Percentiles rank a stretch among this genome's conserved stretches.
phyloP scores from a whole-genome alignment of 2,329 filamentous ascomycete species.

The Colletotrichum sp. region DNA sequence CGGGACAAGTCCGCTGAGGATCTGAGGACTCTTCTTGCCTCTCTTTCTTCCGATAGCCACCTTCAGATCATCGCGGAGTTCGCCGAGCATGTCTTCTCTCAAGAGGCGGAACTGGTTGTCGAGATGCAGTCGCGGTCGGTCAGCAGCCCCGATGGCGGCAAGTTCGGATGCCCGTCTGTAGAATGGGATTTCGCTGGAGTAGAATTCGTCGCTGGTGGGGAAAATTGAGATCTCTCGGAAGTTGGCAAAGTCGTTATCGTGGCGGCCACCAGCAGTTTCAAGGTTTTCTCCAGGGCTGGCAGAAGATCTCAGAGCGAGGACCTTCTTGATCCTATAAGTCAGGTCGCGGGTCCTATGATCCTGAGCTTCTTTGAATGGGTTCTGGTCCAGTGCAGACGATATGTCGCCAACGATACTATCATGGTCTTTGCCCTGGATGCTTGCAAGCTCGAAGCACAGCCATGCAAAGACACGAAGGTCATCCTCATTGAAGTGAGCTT shows the following conservation, averaged over 20 bases:
- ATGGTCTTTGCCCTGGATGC: conserved; percentile 31
- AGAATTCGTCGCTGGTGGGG: conserved; percentile 70
- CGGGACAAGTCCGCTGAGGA: conserved; percentile 45
- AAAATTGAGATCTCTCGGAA: conserved; percentile 67
- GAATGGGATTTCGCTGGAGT: conserved; percentile 57
- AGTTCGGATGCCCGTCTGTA: conserved; percentile 59
- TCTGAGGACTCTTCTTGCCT: conserved; percentile 38
- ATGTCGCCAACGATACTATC: conserved; percentile 27
- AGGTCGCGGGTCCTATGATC: conserved; percentile 27
- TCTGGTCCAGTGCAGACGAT: conserved; percentile 27
- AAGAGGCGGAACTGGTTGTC: conserved; percentile 77
- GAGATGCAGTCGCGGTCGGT: conserved; percentile 56
- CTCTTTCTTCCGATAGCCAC: conserved; percentile 53
- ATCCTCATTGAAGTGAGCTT: conserved; percentile 29
- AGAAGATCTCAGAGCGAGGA: conserved; percentile 32
- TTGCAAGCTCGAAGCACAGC: conserved; percentile 54
- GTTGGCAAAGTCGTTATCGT: conserved; percentile 74
- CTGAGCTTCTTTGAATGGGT: conserved; percentile 28
- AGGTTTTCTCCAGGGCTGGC: conserved; percentile 18
- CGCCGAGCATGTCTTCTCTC: conserved; percentile 73
- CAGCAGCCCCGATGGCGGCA: conserved; percentile 35
- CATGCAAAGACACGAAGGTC: conserved; percentile 48
- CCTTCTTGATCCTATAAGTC: conserved; percentile 43
- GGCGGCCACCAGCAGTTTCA: conserved; percentile 64
- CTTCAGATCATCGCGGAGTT: conserved; percentile 67